Percentiles rank a stretch among this genome's conserved stretches.
phyloP scores from a whole-genome alignment of 352 stramenopile species.

The Phytophthora tentaculata region DNA sequence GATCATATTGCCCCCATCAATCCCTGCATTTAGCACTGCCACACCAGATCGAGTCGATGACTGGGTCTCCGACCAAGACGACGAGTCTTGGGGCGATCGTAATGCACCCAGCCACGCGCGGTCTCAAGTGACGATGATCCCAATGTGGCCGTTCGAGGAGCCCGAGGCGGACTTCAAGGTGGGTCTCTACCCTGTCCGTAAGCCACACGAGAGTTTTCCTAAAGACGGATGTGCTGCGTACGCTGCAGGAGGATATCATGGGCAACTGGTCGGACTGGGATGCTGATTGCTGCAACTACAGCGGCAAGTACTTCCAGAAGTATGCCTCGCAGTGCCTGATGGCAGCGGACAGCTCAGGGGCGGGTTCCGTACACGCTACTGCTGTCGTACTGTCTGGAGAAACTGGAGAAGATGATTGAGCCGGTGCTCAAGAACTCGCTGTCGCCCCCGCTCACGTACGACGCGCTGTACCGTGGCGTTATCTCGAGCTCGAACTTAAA shows the following conservation, averaged over 20 bases:
- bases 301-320: slow-evolving; percentile 81
- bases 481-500: slow-evolving; percentile 54
- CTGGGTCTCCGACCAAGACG: slow-evolving; percentile 11
- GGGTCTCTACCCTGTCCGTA: slow-evolving; percentile 56
- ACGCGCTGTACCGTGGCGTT: slow-evolving; percentile 73
- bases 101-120: slow-evolving; percentile 64
- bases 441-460: slow-evolving; percentile 59
- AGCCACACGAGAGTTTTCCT: slow-evolving; percentile 36
- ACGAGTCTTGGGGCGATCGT: slow-evolving; percentile 38
- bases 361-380: slow-evolving; percentile 56
- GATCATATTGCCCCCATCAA: too few species aligned
- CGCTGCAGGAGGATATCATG: slow-evolving; percentile 61
- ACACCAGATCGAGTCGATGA: slow-evolving; percentile 65
- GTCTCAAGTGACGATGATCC: slow-evolving; percentile 35
- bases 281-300: slow-evolving; percentile 75
- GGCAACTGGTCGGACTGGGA: slow-evolving; percentile 50
- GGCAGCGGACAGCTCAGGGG: slow-evolving; percentile 53
- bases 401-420: slow-evolving; percentile 62
- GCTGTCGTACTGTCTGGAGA: slow-evolving; percentile 55
- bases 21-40: slow-evolving; percentile 74
- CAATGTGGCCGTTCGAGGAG: slow-evolving; percentile 58
- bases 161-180: slow-evolving; percentile 57
- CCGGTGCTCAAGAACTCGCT: slow-evolving; percentile 68
- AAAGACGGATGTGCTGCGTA: slow-evolving; percentile 49
- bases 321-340: slow-evolving; percentile 81